Evolutionary conservation across 2,329 filamentous ascomycete species (phyloP).

Genomic region (Fusarium temperatum): DNA sequence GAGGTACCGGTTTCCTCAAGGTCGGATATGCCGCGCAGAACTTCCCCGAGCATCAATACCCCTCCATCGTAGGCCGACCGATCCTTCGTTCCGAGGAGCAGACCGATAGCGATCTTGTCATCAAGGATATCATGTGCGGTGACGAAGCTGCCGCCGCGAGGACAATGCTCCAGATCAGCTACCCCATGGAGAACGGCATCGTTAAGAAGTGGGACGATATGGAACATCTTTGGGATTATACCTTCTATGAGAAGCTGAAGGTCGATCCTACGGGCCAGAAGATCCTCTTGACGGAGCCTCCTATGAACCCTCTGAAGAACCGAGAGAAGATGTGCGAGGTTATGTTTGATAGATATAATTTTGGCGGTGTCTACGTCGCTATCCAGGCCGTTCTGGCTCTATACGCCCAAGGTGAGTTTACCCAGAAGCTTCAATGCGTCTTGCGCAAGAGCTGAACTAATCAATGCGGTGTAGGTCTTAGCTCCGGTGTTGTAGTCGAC

Average conservation of each 20-base stretch:
- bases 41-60: conserved; percentile 98
- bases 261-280: conserved; percentile 91
- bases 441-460: background rate
- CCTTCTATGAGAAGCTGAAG: conserved; percentile 96
- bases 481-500: conserved; percentile 96
- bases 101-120: conserved; percentile 68
- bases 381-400: conserved; percentile 96
- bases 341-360: conserved; percentile 98
- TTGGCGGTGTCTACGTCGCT: conserved; percentile 96
- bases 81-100: conserved; percentile 96
- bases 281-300: conserved; percentile 96
- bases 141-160: conserved; percentile 96
- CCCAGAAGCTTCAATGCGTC: background rate
- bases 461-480: conserved; percentile 67
- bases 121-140: conserved; percentile 99
- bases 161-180: conserved; percentile 98
- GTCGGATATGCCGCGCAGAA: conserved; percentile 99
- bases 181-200: conserved; percentile 99
- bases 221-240: conserved; percentile 99
- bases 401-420: conserved; percentile 84
- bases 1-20: conserved; percentile 99
- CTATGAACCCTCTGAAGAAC: conserved; percentile 97
- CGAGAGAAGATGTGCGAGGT: conserved; percentile 98
- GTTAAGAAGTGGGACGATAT: conserved; percentile 99
- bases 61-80: conserved; percentile 96